These are phyloP conservation scores for Rhodocollybia butyracea DNA, from an alignment of 768 basidiomycete species.

Conservation along the genomic window DNA sequence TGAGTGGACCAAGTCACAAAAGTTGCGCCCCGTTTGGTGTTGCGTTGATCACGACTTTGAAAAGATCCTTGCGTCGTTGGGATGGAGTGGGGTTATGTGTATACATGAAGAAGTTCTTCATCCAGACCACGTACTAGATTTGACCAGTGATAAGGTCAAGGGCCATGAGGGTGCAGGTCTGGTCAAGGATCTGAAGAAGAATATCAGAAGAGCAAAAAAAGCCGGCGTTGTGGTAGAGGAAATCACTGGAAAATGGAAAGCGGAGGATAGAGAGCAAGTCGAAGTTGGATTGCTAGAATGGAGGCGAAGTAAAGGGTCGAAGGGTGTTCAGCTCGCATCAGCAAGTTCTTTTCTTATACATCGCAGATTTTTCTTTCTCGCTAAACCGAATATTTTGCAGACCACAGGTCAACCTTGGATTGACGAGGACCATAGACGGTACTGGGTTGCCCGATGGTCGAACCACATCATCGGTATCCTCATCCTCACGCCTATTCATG, in stretches of 20 bases:
- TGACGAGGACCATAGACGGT: conserved; percentile 51
- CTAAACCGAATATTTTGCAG: conserved; percentile 16
- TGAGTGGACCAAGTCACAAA: conserved; percentile 37
- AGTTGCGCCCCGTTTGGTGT: conserved; percentile 55
- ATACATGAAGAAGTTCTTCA: conserved; percentile 61
- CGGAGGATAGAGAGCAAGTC: conserved; percentile 41
- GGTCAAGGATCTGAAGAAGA: conserved; percentile 61
- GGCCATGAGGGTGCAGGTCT: conserved; percentile 33
- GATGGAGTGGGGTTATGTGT: conserved; percentile 60
- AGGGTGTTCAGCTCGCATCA: conserved; percentile 57
- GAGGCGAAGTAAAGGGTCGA: conserved; percentile 38
- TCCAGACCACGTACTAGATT: conserved; percentile 40
- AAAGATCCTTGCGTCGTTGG: conserved; percentile 43
- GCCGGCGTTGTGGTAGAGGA: conserved; percentile 49
- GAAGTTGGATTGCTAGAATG: conserved; percentile 55
- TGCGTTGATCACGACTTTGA: conserved; percentile 55
- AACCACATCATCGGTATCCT: conserved; percentile 44
- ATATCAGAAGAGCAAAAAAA: conserved; percentile 55
- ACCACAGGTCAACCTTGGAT: conserved; percentile 51
- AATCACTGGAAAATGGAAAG: conserved; percentile 37
- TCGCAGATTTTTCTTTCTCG: background rate
- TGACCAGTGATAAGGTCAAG: conserved; percentile 32
- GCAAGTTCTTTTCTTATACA: conserved; percentile 17
- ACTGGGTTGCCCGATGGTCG: conserved; percentile 49
- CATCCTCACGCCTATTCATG: conserved; percentile 45